A percentile compares a stretch with the other conserved stretches of the same genome.
phyloP scores from a whole-genome alignment of 192 early-diverging fungal genomes.

The Allomyces javanicus region DNA sequence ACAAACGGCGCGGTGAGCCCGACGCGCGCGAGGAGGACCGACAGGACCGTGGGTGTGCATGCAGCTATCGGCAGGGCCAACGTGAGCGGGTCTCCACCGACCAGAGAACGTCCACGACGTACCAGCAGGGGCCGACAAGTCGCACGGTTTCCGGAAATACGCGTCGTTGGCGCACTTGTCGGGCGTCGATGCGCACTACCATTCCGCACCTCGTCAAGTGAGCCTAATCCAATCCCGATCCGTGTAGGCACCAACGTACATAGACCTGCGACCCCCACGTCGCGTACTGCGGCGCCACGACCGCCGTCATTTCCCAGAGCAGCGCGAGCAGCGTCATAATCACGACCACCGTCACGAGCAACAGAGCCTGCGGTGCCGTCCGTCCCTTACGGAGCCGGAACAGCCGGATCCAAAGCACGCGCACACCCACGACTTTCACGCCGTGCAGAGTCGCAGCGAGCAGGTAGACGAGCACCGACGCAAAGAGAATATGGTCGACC shows the following conservation, averaged over 20 bases:
- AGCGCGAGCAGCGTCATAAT: slow-evolving; percentile 32
- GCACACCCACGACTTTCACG: slow-evolving; percentile 29
- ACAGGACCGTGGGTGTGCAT: not conserved
- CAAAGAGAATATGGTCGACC: slow-evolving; percentile 30
- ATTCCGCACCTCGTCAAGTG: too few species aligned
- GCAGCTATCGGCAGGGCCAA: not conserved
- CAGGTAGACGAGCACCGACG: slow-evolving; percentile 26
- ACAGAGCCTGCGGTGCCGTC: slow-evolving; percentile 39
- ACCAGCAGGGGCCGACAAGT: not conserved
- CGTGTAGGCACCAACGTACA: too few species aligned
- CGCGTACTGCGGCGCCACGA: slow-evolving; percentile 36
- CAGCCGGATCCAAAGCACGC: slow-evolving; percentile 31
- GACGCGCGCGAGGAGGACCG: not conserved
- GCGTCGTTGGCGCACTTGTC: too few species aligned
- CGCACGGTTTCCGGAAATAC: not conserved
- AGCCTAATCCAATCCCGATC: too few species aligned
- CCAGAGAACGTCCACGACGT: too few species aligned
- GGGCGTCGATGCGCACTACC: too few species aligned
- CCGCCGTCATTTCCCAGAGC: slow-evolving; percentile 28
- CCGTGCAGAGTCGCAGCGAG: slow-evolving; percentile 30
- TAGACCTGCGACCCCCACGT: slow-evolving; percentile 41
- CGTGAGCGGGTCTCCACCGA: too few species aligned
- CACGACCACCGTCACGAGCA: slow-evolving; percentile 23
- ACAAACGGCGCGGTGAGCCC: not conserved
- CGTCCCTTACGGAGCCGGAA: slow-evolving; percentile 22